Evolutionary conservation across 2,329 filamentous ascomycete genomes (phyloP).

Genomic region (Chrysosporium keratinophilum): DNA sequence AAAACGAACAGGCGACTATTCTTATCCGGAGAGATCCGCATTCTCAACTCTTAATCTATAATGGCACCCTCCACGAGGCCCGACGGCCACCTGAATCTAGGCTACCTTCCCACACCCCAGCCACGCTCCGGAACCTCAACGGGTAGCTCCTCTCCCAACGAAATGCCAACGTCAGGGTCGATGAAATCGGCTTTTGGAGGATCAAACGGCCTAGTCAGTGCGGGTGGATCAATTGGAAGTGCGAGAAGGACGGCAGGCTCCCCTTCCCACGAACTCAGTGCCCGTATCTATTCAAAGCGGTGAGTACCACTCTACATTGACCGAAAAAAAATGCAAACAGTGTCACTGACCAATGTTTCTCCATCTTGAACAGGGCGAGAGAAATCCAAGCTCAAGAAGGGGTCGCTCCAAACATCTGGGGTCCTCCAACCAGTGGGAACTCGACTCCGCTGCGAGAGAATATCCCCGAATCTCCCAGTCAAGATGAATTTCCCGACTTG

Average conservation of each 20-base stretch:
- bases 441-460: conserved; percentile 94
- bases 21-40: conserved; percentile 1
- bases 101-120: conserved; percentile 61
- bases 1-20: neutral
- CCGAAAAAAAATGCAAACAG: neutral
- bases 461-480: conserved; percentile 88
- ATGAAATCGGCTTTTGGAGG: conserved; percentile 65
- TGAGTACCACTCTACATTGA: conserved; percentile 40
- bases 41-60: conserved; percentile 60
- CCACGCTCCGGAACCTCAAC: conserved; percentile 69
- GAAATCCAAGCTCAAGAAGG: conserved; percentile 98
- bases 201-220: conserved; percentile 49
- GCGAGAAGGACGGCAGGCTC: conserved; percentile 80
- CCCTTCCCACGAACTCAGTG: conserved; percentile 83
- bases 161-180: conserved; percentile 53
- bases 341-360: conserved; percentile 7
- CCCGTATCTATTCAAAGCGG: conserved; percentile 83
- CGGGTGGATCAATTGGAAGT: conserved; percentile 43
- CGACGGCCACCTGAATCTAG: conserved; percentile 71
- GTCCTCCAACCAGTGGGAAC: conserved; percentile 89
- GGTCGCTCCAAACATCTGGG: conserved; percentile 70
- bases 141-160: conserved; percentile 68
- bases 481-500: conserved; percentile 88
- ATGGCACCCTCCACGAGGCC: conserved; percentile 72
- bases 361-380: conserved; percentile 54